These are phyloP conservation scores for Berkeleyomyces rouxiae DNA, from an alignment of 2,329 filamentous ascomycete genomes.

Conservation along the genomic window DNA sequence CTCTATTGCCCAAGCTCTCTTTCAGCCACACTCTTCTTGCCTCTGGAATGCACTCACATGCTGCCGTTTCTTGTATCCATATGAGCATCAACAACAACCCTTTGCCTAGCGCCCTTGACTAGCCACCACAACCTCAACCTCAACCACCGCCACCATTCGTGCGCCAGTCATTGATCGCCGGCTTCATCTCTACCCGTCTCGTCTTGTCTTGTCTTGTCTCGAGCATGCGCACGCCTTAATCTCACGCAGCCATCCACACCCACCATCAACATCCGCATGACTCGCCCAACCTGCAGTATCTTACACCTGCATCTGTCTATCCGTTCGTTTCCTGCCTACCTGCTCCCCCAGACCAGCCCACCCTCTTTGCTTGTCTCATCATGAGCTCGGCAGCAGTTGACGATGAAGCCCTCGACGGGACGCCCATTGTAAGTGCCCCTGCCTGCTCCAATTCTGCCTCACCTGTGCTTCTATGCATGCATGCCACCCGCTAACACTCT, in stretches of 20 bases:
- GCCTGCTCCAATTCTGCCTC: background rate
- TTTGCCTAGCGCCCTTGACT: background rate
- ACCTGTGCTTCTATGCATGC: background rate
- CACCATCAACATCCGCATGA: background rate
- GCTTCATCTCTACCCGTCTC: background rate
- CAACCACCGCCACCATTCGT: background rate
- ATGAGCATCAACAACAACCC: background rate
- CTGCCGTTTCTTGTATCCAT: constrained; percentile 8
- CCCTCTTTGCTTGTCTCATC: background rate
- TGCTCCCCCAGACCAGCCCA: background rate
- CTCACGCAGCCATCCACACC: background rate
- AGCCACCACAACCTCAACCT: background rate
- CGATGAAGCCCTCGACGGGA: constrained; percentile 50
- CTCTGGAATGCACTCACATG: constrained; percentile 8
- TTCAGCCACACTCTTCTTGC: constrained; percentile 2
- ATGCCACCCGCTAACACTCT: constrained; percentile 24
- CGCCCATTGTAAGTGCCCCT: constrained; percentile 47
- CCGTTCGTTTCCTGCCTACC: background rate
- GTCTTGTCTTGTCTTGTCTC: background rate
- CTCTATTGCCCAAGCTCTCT: background rate
- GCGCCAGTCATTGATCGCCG: background rate
- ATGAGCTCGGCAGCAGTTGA: constrained; percentile 16
- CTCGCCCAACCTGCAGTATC: constrained; percentile 3
- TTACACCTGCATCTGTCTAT: constrained; percentile 8
- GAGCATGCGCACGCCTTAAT: constrained; percentile 2